phyloP scores from a whole-genome alignment of 495 filamentous ascomycete species.

The Schizothecium vesticola region DNA sequence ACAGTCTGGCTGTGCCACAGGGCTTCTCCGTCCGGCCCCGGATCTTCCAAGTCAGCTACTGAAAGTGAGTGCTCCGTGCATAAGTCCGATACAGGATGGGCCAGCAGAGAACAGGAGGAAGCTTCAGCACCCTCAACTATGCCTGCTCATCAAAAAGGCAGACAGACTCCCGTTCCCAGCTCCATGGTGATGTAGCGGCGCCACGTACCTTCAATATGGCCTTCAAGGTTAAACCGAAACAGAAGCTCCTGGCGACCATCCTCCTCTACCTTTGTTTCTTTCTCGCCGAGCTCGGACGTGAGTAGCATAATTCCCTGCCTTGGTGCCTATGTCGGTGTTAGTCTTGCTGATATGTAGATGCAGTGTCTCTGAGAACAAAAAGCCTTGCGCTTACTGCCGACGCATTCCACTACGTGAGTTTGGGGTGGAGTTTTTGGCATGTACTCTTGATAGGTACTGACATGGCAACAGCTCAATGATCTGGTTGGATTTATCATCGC shows the following conservation, averaged over 20 bases:
- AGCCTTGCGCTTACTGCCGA: conserved; percentile 90
- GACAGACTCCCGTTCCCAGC: neutral
- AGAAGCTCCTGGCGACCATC: conserved; percentile 71
- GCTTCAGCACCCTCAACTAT: neutral
- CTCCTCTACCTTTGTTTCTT: conserved; percentile 81
- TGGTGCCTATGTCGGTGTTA: neutral
- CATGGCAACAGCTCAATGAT: conserved; percentile 69
- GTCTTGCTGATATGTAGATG: neutral
- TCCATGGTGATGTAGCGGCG: neutral
- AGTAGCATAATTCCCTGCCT: conserved; percentile 8
- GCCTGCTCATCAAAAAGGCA: neutral
- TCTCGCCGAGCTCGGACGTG: conserved; percentile 68
- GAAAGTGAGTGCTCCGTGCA: neutral
- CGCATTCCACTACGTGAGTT: conserved; percentile 86
- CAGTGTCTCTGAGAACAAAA: conserved; percentile 74
- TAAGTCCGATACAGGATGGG: neutral
- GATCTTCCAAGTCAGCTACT: neutral
- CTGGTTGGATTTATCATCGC: conserved; percentile 81
- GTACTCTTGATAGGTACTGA: neutral
- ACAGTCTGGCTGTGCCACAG: neutral
- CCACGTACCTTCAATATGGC: conserved; percentile 17
- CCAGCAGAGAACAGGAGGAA: neutral
- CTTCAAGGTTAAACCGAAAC: conserved; percentile 34
- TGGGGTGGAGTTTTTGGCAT: neutral
- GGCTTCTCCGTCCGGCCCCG: neutral